A percentile compares a stretch with the other conserved stretches of the same genome.
Conservation (phyloP, 1,284 basidiomycete genomes). For the Leccinum pachyderme region DNA sequence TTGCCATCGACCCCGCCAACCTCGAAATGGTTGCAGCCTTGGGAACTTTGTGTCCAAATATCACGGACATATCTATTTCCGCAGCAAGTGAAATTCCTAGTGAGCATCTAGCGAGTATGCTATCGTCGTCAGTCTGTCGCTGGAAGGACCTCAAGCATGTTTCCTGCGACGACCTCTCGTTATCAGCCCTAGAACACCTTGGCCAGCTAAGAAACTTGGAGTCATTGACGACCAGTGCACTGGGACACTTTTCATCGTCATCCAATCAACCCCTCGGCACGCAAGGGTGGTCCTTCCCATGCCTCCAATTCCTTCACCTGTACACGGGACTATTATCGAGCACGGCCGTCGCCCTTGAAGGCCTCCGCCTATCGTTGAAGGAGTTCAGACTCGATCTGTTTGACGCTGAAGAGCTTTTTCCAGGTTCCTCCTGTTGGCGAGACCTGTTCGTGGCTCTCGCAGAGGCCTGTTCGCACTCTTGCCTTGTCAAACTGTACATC, state of each 20-base stretch:
- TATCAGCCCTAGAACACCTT: slow-evolving; percentile 21
- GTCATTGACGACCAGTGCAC: slow-evolving; percentile 18
- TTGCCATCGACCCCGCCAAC: slow-evolving; percentile 15
- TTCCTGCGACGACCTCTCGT: slow-evolving; percentile 24
- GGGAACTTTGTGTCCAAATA: slow-evolving; percentile 23
- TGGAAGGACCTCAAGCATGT: slow-evolving; percentile 22
- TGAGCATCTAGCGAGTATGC: slow-evolving; percentile 12
- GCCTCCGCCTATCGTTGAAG: slow-evolving; percentile 13
- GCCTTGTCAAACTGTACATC: slow-evolving; percentile 14
- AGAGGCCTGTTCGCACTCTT: slow-evolving; percentile 17
- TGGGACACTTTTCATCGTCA: slow-evolving; percentile 7
- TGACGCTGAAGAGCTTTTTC: slow-evolving; percentile 15
- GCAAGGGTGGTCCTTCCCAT: slow-evolving; percentile 4
- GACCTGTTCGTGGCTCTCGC: slow-evolving; percentile 21
- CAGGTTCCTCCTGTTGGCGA: slow-evolving; percentile 5
- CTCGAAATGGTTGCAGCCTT: slow-evolving; percentile 17
- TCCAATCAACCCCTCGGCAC: slow-evolving; percentile 2
- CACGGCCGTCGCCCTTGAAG: slow-evolving; percentile 6
- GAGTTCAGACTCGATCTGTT: slow-evolving; percentile 25
- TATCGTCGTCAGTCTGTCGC: slow-evolving; percentile 20
- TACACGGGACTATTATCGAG: slow-evolving; percentile 19
- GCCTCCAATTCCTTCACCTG: slow-evolving; percentile 20
- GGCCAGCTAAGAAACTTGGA: slow-evolving; percentile 11
- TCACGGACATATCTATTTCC: slow-evolving; percentile 23
- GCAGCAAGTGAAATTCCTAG: slow-evolving; percentile 6